These are phyloP conservation scores for Wickerhamiella musiphila DNA, from an alignment of 805 yeast species.

Conservation along the genomic window DNA sequence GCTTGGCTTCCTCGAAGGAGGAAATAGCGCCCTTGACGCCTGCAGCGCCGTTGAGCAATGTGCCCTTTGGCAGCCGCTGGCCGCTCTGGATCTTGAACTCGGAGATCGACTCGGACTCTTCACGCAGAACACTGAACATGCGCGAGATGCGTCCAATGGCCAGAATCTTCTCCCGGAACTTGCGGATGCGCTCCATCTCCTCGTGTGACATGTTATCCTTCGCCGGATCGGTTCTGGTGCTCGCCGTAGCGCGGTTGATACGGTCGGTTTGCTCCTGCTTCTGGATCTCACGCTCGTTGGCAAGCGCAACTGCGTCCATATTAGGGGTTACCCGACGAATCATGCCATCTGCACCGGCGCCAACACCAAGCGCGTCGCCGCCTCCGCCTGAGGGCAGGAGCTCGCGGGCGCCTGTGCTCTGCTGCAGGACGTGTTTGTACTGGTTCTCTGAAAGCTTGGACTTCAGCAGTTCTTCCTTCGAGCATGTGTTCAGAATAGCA, in stretches of 20 bases:
- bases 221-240: neutral
- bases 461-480: constrained; percentile 73
- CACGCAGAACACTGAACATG: constrained; percentile 76
- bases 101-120: constrained; percentile 73
- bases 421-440: constrained; percentile 10
- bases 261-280: constrained; percentile 5
- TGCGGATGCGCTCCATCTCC: constrained; percentile 21
- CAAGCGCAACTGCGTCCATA: too few relatives aligned
- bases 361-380: neutral
- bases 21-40: constrained; percentile 53
- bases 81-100: constrained; percentile 57
- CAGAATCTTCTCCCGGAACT: constrained; percentile 50
- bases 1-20: constrained; percentile 68
- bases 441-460: constrained; percentile 3
- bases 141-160: constrained; percentile 95
- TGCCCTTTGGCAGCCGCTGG: constrained; percentile 60
- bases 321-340: too few relatives aligned
- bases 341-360: too few relatives aligned
- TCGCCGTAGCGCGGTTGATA: constrained; percentile 1
- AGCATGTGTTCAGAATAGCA: constrained; percentile 77
- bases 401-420: too few relatives aligned
- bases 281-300: neutral
- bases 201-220: neutral
- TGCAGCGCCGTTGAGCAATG: constrained; percentile 66
- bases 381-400: neutral